Base-by-base conservation (phyloP, 805 yeast species). In the Metschnikowia aberdeeniae region DNA sequence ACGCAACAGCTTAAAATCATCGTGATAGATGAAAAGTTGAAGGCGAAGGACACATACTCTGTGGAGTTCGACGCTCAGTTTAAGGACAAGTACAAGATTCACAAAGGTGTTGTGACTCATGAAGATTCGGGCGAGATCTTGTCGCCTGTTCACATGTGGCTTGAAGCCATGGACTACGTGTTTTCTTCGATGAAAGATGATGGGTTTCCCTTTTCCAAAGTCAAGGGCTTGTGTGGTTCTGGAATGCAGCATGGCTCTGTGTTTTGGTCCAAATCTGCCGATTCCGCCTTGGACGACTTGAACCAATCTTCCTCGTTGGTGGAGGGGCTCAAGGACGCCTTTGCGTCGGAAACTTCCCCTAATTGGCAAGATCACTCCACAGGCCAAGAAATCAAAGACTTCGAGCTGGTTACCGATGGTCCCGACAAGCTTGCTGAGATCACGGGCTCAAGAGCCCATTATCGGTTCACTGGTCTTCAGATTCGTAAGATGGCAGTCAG, bases 331-430 rank as follows among this genome's bases (percentile, higher is more conserved):
- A 54, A 56, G 2, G 53, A 54, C 1, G 84, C 85, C 1, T 83
- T 87, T 52, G 70, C 92, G 1, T 73, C 81, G 54, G 69, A 74
- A 5, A 72, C 72, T 34, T 83, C 95, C 4, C 96, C 97, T 7
- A 89, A 90, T 60, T 89, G 97, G 97, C 97, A 89, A 64, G 97
- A 89, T 59, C 95, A 88, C 59, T 84, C 93, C 20, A 89, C 97
- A 0, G 84, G 79, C 4, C 64, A 71, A 17, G 95, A 89, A 60
- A 72, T 86, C 45, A 58, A 68, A 26, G 73, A 62, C 29, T 82
- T 88, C 55, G 93, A 87, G 57, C 60, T 61, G 1, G 69, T 69
- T 1, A 76, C 76, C 9, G 89, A 86, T 3, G 70, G 70, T 7
- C 60, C 66, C 5, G 93, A 90, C 26, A 55, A 66, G 5, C 66